phyloP scores from a whole-genome alignment of 768 basidiomycete species.

The Leucocoprinus sp. region DNA sequence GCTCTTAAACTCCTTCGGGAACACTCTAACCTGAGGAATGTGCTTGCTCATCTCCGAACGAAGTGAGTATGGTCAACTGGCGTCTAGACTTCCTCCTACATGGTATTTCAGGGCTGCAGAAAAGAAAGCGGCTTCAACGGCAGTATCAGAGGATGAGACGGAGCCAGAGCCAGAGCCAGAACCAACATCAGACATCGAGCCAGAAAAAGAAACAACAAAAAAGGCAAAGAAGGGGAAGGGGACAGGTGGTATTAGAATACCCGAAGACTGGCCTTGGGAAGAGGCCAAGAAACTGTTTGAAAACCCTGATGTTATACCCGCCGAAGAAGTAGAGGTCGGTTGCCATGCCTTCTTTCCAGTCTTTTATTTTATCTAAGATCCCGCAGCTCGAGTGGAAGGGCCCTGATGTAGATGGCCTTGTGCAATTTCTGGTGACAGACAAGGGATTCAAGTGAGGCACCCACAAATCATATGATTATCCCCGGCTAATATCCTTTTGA shows the following conservation, averaged over 20 bases:
- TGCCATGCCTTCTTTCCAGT: slow-evolving; percentile 25
- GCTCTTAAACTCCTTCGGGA: slow-evolving; percentile 91
- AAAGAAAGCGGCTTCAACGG: slow-evolving; percentile 26
- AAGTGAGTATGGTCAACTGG: slow-evolving; percentile 47
- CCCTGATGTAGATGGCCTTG: slow-evolving; percentile 88
- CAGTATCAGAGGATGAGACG: slow-evolving; percentile 25
- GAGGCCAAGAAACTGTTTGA: slow-evolving; percentile 87
- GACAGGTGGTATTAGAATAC: slow-evolving; percentile 72
- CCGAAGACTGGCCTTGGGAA: slow-evolving; percentile 97
- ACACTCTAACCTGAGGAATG: slow-evolving; percentile 58
- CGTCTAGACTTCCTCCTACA: not conserved
- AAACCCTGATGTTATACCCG: slow-evolving; percentile 83
- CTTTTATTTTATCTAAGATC: slow-evolving; percentile 1
- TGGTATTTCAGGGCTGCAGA: slow-evolving; percentile 30
- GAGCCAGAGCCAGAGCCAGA: slow-evolving; percentile 16
- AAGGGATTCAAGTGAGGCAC: slow-evolving; percentile 90
- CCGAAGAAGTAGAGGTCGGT: slow-evolving; percentile 81
- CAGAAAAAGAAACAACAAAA: slow-evolving; percentile 23
- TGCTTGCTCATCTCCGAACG: slow-evolving; percentile 69
- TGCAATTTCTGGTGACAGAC: slow-evolving; percentile 87
- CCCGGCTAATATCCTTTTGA: slow-evolving; percentile 23
- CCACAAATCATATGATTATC: not conserved
- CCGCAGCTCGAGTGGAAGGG: slow-evolving; percentile 88
- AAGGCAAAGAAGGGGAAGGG: slow-evolving; percentile 42
- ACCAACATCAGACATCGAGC: slow-evolving; percentile 12